phyloP scores from a whole-genome alignment of 768 basidiomycete genomes.

The Pholiota molesta region DNA sequence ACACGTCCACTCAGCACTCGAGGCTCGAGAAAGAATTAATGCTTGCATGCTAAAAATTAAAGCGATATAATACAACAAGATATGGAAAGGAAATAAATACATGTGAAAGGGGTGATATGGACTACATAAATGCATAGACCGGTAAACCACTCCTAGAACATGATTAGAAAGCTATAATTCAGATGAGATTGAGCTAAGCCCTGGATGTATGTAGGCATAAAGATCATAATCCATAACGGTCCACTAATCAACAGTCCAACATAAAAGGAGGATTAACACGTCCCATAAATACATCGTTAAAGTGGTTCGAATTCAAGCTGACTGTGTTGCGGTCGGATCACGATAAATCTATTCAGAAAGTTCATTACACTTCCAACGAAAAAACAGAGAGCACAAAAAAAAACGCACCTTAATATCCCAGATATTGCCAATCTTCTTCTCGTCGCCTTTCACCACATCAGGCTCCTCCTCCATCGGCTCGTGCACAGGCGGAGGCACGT shows the following conservation, averaged over 20 bases:
- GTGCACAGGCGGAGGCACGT: background rate
- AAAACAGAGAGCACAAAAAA: background rate
- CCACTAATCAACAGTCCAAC: background rate
- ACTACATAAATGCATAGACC: background rate
- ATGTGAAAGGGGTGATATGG: background rate
- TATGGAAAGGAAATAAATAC: background rate
- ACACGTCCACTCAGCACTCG: too few relatives aligned
- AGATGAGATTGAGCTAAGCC: background rate
- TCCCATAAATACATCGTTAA: background rate
- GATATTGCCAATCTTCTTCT: constrained; percentile 65
- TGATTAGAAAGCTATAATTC: background rate
- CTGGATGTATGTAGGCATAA: background rate
- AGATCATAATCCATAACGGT: background rate
- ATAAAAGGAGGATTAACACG: background rate
- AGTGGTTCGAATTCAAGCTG: constrained; percentile 21
- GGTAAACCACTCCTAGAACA: background rate
- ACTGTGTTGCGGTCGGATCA: constrained; percentile 45
- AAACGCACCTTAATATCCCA: constrained; percentile 72
- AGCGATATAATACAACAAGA: background rate
- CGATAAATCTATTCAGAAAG: constrained; percentile 45
- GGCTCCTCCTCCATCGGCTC: constrained; percentile 26
- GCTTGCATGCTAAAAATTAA: too few relatives aligned
- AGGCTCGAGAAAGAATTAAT: too few relatives aligned
- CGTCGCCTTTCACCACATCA: constrained; percentile 18
- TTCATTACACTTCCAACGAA: background rate